phyloP scores from a whole-genome alignment of 2,329 filamentous ascomycete genomes.

The Botrytis hyacinthi region DNA sequence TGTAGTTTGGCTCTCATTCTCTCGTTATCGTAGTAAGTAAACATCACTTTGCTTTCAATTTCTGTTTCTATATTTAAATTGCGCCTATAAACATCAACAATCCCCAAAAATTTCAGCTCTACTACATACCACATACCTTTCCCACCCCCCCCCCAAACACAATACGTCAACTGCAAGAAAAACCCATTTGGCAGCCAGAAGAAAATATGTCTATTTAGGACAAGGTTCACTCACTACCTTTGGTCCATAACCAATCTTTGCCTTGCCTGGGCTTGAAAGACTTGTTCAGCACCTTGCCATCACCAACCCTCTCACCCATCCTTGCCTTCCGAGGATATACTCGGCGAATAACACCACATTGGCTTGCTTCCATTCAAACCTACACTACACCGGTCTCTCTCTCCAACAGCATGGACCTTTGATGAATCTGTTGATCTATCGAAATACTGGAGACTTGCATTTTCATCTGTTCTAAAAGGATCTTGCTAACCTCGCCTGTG shows the following conservation, averaged over 20 bases:
- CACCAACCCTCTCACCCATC: slow-evolving; percentile 8
- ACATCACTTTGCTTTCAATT: not conserved
- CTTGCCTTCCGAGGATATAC: slow-evolving; percentile 24
- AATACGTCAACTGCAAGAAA: not conserved
- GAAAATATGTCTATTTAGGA: not conserved
- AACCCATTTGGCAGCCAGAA: not conserved
- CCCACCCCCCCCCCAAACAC: not conserved
- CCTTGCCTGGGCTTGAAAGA: not conserved
- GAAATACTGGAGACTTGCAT: slow-evolving; percentile 32
- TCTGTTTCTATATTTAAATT: slow-evolving; percentile 16
- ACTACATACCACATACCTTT: not conserved
- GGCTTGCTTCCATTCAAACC: slow-evolving; percentile 1
- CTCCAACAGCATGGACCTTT: slow-evolving; percentile 23
- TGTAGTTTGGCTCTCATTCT: not conserved
- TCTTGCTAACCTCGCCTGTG: slow-evolving; percentile 32
- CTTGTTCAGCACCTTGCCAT: not conserved
- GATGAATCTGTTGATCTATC: slow-evolving; percentile 25
- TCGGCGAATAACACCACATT: slow-evolving; percentile 24
- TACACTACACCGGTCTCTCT: slow-evolving; percentile 18
- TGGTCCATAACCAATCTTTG: not conserved
- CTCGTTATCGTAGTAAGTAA: slow-evolving; percentile 7
- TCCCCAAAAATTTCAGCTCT: not conserved
- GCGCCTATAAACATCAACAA: slow-evolving; percentile 19
- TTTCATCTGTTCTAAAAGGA: slow-evolving; percentile 22
- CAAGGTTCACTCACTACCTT: slow-evolving; percentile 6